Base-by-base conservation (phyloP, 345 rosid genomes). In the Microthlaspi erraticum region DNA sequence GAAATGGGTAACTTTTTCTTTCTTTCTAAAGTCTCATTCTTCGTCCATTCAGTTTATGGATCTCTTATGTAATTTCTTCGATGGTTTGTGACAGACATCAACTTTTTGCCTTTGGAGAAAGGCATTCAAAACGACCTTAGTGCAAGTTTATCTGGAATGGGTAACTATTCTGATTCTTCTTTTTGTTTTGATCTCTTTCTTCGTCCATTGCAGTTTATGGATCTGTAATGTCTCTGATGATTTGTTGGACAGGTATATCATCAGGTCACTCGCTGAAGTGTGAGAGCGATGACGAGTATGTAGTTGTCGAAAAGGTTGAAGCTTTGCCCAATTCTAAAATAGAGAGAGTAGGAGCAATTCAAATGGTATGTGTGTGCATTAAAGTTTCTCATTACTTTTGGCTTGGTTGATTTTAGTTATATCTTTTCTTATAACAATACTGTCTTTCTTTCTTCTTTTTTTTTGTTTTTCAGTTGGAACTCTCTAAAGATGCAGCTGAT, bases 331-430 rank as follows among this genome's bases (percentile, higher is more conserved):
- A 5, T 34, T 8, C 29, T 60, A 39, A 68, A 37, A 37, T 39
- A 29, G 69, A 60, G 64, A 68, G 39, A 53, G 12, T 5, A 7
- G 68, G 43, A 67, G 58, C 68, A 10, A 60, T 74, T 52, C 78
- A 75, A 29, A 61, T 75, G 74, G 78, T n/a, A n/a, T 26, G 29
- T 3, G 29, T 75, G 44, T 36, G 56, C 4, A 34, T 41, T 59
- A 36, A 11, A 17, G 31, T 48, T 57, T 31, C 60, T 45, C 29
- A 11, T 36, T 64, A 58, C n/a, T 3, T 18, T 51, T 60, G 31
- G 5, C 54, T 29, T 65, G 53, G 7, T 29, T 73, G 53, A 10
- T 44, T 49, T 44, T 19, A 4, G 9, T 36, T 34, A 11, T 33
- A 10, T 6, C 3, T 26, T 45, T 6, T 45, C 57, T 23, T 58